Conservation (phyloP, 129 eudicot genomes). For the Arctium minus region DNA sequence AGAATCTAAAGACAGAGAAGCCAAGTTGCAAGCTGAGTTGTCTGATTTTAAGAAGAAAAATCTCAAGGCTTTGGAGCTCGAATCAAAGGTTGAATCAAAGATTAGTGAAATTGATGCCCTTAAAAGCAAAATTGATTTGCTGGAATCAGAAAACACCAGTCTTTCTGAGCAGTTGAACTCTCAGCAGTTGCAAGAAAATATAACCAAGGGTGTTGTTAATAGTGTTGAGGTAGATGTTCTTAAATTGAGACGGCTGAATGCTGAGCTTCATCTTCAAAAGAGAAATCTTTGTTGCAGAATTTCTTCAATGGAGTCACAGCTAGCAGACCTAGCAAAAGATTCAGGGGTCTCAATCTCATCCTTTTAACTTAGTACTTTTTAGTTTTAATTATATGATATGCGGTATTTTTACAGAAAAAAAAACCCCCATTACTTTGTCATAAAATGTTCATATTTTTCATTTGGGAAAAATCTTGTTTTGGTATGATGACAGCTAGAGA, state of each 20-base stretch:
- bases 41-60: constrained; percentile 47
- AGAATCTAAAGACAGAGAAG: constrained; percentile 82
- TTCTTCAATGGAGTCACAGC: constrained; percentile 73
- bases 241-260: constrained; percentile 75
- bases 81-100: constrained; percentile 46
- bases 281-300: constrained; percentile 72
- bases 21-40: constrained; percentile 62
- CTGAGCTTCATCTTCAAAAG: constrained; percentile 90
- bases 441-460: neutral
- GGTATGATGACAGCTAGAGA: neutral
- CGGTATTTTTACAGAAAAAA: neutral
- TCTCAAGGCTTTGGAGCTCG: constrained; percentile 51
- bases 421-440: neutral
- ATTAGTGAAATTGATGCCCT: constrained; percentile 53
- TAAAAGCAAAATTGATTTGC: constrained; percentile 36
- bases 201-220: constrained; percentile 28
- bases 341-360: constrained; percentile 45
- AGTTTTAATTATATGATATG: neutral
- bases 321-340: constrained; percentile 42
- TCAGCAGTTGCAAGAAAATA: constrained; percentile 45
- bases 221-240: constrained; percentile 70
- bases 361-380: neutral
- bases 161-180: constrained; percentile 49
- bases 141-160: constrained; percentile 53
- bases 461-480: neutral